Conservation (phyloP, 345 rosid genomes). For the Arabis alpina region DNA sequence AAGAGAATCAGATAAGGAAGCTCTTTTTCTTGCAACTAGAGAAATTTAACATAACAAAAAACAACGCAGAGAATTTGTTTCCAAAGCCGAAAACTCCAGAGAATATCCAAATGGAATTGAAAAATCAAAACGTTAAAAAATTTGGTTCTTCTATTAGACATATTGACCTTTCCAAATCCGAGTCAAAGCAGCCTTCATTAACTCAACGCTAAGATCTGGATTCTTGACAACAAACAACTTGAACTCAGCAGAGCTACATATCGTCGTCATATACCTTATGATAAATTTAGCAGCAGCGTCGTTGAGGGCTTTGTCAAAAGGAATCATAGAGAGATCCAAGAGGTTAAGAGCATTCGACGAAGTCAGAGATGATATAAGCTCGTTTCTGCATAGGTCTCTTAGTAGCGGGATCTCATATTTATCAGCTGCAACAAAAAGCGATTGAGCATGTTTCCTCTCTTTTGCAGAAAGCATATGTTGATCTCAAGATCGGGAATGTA, state of each 20-base stretch:
- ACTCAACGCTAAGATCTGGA: conserved; percentile 21
- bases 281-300: background rate
- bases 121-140: no score
- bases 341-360: background rate
- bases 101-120: no score
- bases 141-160: no score
- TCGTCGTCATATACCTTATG: background rate
- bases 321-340: conserved; percentile 9
- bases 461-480: background rate
- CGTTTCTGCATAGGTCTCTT: conserved; percentile 8
- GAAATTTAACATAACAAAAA: no score
- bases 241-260: background rate
- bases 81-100: no score
- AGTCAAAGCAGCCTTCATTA: background rate
- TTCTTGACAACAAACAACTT: conserved; percentile 3
- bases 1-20: no score
- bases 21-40: no score
- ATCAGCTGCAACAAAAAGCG: conserved; percentile 15
- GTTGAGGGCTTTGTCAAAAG: background rate
- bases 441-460: background rate
- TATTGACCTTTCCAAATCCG: background rate
- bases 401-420: conserved; percentile 28
- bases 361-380: background rate
- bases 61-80: no score
- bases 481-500: no score